Evolutionary conservation across 176 grass and related monocot species (phyloP), one percentile per base, ranked within the genome.

Genomic region (Oryza glumipatula): DNA sequence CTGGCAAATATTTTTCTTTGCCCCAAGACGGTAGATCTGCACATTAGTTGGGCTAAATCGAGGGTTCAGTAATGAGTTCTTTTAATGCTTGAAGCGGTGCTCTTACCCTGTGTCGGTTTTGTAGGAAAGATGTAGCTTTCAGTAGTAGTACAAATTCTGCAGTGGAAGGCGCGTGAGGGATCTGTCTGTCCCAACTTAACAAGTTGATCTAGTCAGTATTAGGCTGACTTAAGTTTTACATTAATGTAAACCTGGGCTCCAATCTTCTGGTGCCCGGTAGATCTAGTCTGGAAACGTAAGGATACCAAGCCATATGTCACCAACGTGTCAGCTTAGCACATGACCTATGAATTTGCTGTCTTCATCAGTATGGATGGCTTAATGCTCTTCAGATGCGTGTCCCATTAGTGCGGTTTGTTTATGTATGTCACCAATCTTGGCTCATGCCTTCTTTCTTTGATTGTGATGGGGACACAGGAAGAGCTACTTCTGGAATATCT

Each of bases 131-230:
- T 60, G 83, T 69, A 30, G 61, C 60, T 83, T 86, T 86, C 79
- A 74, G 36, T 51, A 74, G 36, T 51, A 69, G 66, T 39, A 60
- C 14, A 68, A 23, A 72, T 54, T 74, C 78, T 38, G 26, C 15
- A 41, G 48, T 74, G 84, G 80, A 79, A 83, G 88, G 49, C 79
- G 80, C 84, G 84, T 90, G 80, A 75, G 10, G 74, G 74, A 90
- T 90, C 88, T 86, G 84, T 90, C 88, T 86, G 84, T 65, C 39
- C 28, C 64, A 67, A 35, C 48, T 49, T 68, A 43, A 35, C 16
- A 46, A 81, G 78, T 54, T 80, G 30, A 63, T 78, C 16, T 39
- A 64, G 73, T 43, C 9, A 23, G 28, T 41, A 52, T 70, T 74
- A 80, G 63, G 38, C 48, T 75, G 80, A 90, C 88, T 79, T 68